Conservation (phyloP, 225 moss, liverwort and hornwort genomes). For the Neckera pumila region DNA sequence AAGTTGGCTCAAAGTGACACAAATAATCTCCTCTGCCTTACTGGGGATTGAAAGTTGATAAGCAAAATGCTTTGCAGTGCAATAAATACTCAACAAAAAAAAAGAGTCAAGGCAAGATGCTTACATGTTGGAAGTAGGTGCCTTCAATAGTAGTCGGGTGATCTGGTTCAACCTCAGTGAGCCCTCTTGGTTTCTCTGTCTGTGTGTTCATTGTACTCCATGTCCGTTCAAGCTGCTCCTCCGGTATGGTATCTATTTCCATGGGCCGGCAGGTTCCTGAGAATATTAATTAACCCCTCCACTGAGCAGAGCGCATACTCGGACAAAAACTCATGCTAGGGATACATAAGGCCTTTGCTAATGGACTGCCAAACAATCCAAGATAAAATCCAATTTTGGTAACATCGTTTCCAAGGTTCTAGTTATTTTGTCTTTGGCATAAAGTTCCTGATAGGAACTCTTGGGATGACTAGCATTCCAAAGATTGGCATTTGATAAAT, state of each 20-base stretch:
- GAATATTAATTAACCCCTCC: neutral
- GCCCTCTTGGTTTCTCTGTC: slow-evolving; percentile 2
- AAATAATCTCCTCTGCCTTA: neutral
- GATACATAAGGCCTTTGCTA: neutral
- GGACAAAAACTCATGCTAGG: neutral
- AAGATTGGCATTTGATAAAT: neutral
- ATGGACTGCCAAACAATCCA: neutral
- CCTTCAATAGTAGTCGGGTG: slow-evolving; percentile 20
- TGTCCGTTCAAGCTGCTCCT: neutral
- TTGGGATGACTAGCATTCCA: neutral
- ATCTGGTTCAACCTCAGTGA: neutral
- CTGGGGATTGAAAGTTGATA: neutral
- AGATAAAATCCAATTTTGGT: neutral
- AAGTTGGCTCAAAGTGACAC: neutral
- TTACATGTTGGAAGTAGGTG: slow-evolving; percentile 45
- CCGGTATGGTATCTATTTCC: slow-evolving; percentile 4
- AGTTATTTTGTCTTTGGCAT: neutral
- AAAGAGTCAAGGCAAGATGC: neutral
- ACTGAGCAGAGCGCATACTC: neutral
- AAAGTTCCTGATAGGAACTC: neutral
- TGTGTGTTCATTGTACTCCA: slow-evolving; percentile 21
- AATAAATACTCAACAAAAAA: neutral
- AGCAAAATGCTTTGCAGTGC: neutral
- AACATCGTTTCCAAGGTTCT: neutral
- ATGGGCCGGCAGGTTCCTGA: slow-evolving; percentile 7